Evolutionary conservation across 176 grass and related monocot species (phyloP), one percentile per base, ranked within the genome.

Genomic region (Triticum timopheevii): DNA sequence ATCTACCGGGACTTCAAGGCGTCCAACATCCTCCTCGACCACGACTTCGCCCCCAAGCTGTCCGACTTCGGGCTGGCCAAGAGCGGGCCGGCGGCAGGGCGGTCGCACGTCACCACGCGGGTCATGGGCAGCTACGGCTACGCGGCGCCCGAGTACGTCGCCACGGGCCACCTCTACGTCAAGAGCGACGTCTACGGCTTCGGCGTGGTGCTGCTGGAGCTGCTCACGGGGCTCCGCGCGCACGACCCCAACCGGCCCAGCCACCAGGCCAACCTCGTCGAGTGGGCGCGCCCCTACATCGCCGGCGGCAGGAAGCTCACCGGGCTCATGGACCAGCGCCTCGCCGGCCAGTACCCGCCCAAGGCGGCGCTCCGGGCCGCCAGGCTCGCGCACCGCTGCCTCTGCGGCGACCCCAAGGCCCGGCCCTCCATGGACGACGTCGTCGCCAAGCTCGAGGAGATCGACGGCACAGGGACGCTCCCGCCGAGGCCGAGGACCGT

Each of bases 11-110:
- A 95, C 83, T 95, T 95, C 83, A 95, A 95, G 88, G 91, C 93
- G 4, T 93, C 93, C 78, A 95, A 95, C 63, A 89, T 95, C 83
- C 93, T 95, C 50, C 93, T 95, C 28, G 93, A 95, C 69, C 40
- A 83, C 94, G 86, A 96, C 81, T 96, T 78, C 86, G 82, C 84
- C 5, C 49, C 94, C 4, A 98, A 98, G 87, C 88, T 96, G 19
- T 98, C 97, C 3, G 97, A 98, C 25, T 98, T 98, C 45, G 97
- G 97, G 23, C 89, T 98, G 38, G 97, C 97, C 71, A 98, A 96
- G 90, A 90, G 85, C 74, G 97, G 97, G 0, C 97, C 97, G 13
- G 62, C 72, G 35, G 97, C 81, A 33, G 94, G 84, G 8, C 67
- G 78, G 20, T 84, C 93, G 20, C 97, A 98, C 76, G 92, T 98